Conservation (phyloP, 2,329 filamentous ascomycete genomes). For the Neobulgaria alba region DNA sequence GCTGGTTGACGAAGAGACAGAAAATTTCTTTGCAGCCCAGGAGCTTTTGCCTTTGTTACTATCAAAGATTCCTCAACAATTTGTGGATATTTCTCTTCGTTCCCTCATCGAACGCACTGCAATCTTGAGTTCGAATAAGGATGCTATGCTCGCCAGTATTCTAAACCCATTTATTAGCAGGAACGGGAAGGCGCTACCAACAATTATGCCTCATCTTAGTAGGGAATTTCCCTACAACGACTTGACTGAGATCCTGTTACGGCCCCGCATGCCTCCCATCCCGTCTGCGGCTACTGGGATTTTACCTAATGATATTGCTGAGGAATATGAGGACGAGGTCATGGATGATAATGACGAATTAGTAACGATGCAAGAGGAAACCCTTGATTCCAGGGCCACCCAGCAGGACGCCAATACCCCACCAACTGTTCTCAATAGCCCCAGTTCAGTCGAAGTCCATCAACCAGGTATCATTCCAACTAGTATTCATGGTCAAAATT, state of each 20-base stretch:
- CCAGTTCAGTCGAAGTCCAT: background rate
- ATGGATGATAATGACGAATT: constrained; percentile 11
- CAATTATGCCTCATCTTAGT: constrained; percentile 71
- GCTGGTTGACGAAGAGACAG: constrained; percentile 32
- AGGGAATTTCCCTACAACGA: constrained; percentile 54
- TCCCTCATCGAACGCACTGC: constrained; percentile 73
- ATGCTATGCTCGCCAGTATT: constrained; percentile 73
- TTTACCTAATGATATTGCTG: constrained; percentile 4
- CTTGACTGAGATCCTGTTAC: constrained; percentile 61
- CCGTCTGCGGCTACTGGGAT: constrained; percentile 12
- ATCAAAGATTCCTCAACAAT: constrained; percentile 52
- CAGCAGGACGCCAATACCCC: constrained; percentile 1
- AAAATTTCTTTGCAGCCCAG: constrained; percentile 48
- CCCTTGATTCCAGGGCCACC: constrained; percentile 1
- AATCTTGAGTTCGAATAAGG: constrained; percentile 58
- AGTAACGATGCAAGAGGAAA: constrained; percentile 7
- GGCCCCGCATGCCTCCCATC: constrained; percentile 41
- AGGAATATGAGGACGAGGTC: constrained; percentile 17
- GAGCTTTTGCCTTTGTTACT: constrained; percentile 55
- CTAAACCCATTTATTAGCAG: constrained; percentile 64
- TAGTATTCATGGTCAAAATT: background rate
- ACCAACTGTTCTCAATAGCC: background rate
- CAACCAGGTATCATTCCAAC: background rate
- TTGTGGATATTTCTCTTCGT: constrained; percentile 62
- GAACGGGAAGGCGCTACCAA: constrained; percentile 57